A percentile compares a stretch with the other conserved stretches of the same genome.
Conservation (phyloP, 345 rosid species). For the Toxicodendron radicans region DNA sequence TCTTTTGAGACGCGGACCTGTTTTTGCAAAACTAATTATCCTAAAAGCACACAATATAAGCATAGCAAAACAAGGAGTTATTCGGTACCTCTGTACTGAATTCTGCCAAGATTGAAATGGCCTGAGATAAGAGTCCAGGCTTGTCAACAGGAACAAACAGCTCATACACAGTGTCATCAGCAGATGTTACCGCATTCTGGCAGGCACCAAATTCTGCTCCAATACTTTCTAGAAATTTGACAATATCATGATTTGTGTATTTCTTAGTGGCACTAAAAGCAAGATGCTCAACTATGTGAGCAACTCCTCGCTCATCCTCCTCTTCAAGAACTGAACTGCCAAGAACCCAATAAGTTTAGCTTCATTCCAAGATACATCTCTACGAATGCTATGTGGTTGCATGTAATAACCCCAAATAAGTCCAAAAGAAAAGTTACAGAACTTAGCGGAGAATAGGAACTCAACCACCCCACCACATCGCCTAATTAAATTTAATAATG, state of each 20-base stretch:
- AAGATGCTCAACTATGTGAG: constrained; percentile 93
- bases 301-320: constrained; percentile 93
- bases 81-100: constrained; percentile 76
- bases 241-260: constrained; percentile 85
- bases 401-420: background rate
- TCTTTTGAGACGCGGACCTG: constrained; percentile 83
- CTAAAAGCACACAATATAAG: constrained; percentile 4
- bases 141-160: constrained; percentile 90
- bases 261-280: constrained; percentile 88
- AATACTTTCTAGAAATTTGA: constrained; percentile 85
- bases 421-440: background rate
- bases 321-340: constrained; percentile 99
- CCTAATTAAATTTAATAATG: background rate
- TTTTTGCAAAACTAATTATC: constrained; percentile 13
- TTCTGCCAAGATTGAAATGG: constrained; percentile 82
- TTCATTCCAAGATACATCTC: constrained; percentile 15
- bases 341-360: constrained; percentile 40
- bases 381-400: background rate
- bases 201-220: constrained; percentile 98
- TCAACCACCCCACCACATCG: background rate
- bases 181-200: constrained; percentile 89
- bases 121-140: constrained; percentile 70
- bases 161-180: constrained; percentile 90
- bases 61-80: background rate
- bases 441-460: background rate